phyloP scores from a whole-genome alignment of 441 rosid genomes.

The Corymbia calophylla region DNA sequence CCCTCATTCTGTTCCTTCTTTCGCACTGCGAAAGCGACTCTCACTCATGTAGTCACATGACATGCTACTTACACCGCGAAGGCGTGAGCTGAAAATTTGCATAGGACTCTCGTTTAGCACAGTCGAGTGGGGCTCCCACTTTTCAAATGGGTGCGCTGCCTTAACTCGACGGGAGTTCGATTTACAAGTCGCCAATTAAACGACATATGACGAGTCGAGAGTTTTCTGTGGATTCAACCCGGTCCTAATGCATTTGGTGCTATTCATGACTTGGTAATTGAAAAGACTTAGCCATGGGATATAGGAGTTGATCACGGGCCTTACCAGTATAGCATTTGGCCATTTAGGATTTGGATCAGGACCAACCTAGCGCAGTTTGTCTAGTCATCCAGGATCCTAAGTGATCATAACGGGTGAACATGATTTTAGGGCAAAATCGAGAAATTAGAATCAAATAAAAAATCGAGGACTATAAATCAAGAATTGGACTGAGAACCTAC shows the following conservation, averaged over 20 bases:
- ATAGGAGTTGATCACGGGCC: neutral
- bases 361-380: neutral
- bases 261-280: neutral
- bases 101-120: neutral
- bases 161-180: neutral
- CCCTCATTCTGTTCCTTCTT: neutral
- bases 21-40: neutral
- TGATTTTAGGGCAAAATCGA: neutral
- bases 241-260: neutral
- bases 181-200: neutral
- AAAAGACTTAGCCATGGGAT: neutral
- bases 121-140: neutral
- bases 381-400: neutral
- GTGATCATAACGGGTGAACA: neutral
- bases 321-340: neutral
- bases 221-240: neutral
- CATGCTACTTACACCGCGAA: neutral
- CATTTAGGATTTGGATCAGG: neutral
- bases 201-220: neutral
- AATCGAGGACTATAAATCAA: fast-evolving
- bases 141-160: fast-evolving
- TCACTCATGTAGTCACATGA: neutral
- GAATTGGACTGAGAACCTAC: fast-evolving
- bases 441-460: fast-evolving
- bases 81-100: neutral